Percentiles rank a stretch among this genome's conserved stretches.
These are phyloP conservation scores for Sporothrix luriei DNA, from an alignment of 2,329 filamentous ascomycete genomes.

Conservation along the genomic window DNA sequence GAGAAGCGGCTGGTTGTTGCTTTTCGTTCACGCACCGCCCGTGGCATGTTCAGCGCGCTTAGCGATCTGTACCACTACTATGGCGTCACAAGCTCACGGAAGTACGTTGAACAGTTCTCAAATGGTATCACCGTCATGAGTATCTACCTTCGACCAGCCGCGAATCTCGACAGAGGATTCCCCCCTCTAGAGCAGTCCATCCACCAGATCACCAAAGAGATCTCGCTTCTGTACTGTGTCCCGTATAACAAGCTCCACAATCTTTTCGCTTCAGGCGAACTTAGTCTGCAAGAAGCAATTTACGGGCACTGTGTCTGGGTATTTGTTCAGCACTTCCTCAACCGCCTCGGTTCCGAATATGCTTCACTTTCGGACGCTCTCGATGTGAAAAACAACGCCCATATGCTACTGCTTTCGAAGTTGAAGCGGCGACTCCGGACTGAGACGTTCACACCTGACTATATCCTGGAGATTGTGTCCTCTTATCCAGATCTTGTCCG, in stretches of 20 bases:
- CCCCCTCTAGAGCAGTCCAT: slow-evolving; percentile 93
- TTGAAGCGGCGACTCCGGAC: slow-evolving; percentile 93
- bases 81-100: slow-evolving; percentile 90
- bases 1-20: slow-evolving; percentile 95
- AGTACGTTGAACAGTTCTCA: slow-evolving; percentile 98
- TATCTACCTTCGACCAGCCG: slow-evolving; percentile 80
- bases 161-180: slow-evolving; percentile 55
- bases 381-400: slow-evolving; percentile 76
- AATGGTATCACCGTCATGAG: slow-evolving; percentile 98
- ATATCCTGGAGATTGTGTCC: slow-evolving; percentile 96
- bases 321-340: slow-evolving; percentile 96
- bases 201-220: slow-evolving; percentile 98
- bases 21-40: slow-evolving; percentile 88
- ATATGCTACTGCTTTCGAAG: slow-evolving; percentile 86
- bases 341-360: slow-evolving; percentile 91
- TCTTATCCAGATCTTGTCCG: slow-evolving; percentile 86
- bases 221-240: slow-evolving; percentile 94
- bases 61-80: slow-evolving; percentile 99
- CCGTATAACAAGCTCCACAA: slow-evolving; percentile 95
- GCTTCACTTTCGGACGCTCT: slow-evolving; percentile 80
- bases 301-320: slow-evolving; percentile 98
- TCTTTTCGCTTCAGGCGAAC: slow-evolving; percentile 79
- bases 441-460: slow-evolving; percentile 97
- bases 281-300: slow-evolving; percentile 94
- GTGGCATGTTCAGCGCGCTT: slow-evolving; percentile 91